Percentiles rank a stretch among this genome's conserved stretches.
Conservation (phyloP, 192 early-diverging fungal species). For the Backusella tuberculispora region DNA sequence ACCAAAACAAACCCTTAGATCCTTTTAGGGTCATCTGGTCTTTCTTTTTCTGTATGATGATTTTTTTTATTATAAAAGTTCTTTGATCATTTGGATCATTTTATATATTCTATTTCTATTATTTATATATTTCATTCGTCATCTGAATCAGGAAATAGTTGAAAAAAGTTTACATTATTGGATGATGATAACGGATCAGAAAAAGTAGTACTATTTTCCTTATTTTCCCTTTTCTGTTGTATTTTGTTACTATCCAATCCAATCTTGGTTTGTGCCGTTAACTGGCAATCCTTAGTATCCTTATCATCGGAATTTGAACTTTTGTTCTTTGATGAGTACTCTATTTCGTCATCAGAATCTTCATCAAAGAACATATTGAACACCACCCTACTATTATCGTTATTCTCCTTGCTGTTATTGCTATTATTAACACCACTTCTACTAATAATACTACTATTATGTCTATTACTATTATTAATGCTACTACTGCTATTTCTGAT, state of each 20-base stretch:
- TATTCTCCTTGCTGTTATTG: too few species aligned
- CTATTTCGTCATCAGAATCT: constrained; percentile 13
- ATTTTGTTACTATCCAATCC: background rate
- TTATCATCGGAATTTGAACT: constrained; percentile 10
- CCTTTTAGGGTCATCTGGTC: too few species aligned
- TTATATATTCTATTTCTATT: too few species aligned
- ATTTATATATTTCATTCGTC: background rate
- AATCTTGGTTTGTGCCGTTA: background rate
- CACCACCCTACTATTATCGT: background rate
- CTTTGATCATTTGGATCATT: too few species aligned
- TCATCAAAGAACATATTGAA: constrained; percentile 15
- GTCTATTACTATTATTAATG: too few species aligned
- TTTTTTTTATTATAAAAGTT: too few species aligned
- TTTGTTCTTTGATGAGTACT: background rate
- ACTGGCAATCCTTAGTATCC: background rate
- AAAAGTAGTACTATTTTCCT: background rate
- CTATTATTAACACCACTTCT: too few species aligned
- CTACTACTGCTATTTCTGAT: too few species aligned
- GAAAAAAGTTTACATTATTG: background rate
- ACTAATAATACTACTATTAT: too few species aligned
- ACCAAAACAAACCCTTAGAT: too few species aligned
- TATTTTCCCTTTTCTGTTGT: background rate
- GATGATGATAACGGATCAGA: background rate
- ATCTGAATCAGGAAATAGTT: constrained; percentile 25
- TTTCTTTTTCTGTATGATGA: too few species aligned